Evolutionary conservation across 495 filamentous ascomycete genomes (phyloP), one percentile per base, ranked within the genome.

Genomic region (Pseudotulostoma volvatum): DNA sequence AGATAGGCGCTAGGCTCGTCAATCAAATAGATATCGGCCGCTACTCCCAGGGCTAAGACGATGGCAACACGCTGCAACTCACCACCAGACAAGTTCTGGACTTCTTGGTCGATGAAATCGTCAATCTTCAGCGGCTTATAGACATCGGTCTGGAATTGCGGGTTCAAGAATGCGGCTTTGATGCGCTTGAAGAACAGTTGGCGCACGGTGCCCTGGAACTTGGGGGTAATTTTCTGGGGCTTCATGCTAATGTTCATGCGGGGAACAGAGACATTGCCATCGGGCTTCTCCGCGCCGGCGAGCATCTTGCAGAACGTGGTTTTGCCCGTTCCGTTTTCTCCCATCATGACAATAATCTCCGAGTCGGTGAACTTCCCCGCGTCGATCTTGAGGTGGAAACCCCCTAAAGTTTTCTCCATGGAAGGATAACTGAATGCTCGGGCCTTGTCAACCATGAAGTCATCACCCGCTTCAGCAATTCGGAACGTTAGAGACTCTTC

Each of bases 271-370:
- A 69, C 63, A 30, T 49, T 68, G 38, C 73, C 73, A 46, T 97
- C 90, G 25, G 90, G 92, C 59, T 93, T 84, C 52, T 90, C 70
- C 25, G 79, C 83, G 49, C 92, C 92, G 42, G 92, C 90, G 41
- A 97, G 72, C 66, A 97, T 79, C 48, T 73, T 78, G 67, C 92
- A 96, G 77, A 97, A 97, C 11, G 90, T 97, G 2, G 90, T 96
- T 68, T 95, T 92, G 49, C 82, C 80, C 8, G 85, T 93, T 56
- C 84, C 85, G 57, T 92, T 96, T 63, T 96, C 92, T 41, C 90
- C 90, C 90, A 97, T 96, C 86, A 96, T 93, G 53, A 97, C 90
- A 33, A 97, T 71, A 46, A 97, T 97, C 48, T 97, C 90, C 2
- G 90, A 96, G 52, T 97, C 87, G 3, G 90, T 95, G 60, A 97